Base-by-base conservation (phyloP, 441 rosid genomes). In the Erysimum cheiri region DNA sequence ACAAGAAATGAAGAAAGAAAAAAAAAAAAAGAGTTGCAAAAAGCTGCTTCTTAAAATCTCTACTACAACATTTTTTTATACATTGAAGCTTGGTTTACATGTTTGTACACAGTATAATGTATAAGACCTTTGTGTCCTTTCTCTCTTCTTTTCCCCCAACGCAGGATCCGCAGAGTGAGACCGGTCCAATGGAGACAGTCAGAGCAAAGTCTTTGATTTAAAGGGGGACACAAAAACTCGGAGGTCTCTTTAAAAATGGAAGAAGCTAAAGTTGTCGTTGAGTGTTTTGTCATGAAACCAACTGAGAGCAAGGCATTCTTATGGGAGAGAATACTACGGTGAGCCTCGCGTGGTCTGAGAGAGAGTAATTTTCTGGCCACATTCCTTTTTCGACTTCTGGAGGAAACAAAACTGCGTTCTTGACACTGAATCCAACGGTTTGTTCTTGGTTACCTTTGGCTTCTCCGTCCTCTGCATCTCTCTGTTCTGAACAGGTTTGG, bases 391-490 rank as follows among this genome's bases (percentile, higher is more conserved):
- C 98, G 14, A 85, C 97, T 84, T 94, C 98, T 12, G 91, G 84
- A 37, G 97, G 98, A 77, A 91, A 94, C 29, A 94, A 83, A 43
- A 94, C 97, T 22, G 98, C 98, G 78, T 91, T 89, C 80, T 94
- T 85, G 49, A 94, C 91, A n/a, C 91, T 88, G 53, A 94, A 87
- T 41, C 98, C 98, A 53, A 88, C 85, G 17, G 87, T 81, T 74
- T 88, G 92, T 74, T 85, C 80, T 54, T 68, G 73, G 49, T 62
- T 60, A 12, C 79, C 78, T 65, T 80, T 77, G 1, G 50, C 69
- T 48, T 47, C 70, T 19, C 67, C 57, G 0, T 82, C 86, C 60
- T 47, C 72, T 48, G 52, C 75, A 36, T 78, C 82, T 37, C 80
- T 79, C 56, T 77, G 81, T 62, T 82, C 89, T 36, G 80, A 78